phyloP scores from a whole-genome alignment of 371 early-diverging fungal genomes.

The Rhizopus sp. region DNA sequence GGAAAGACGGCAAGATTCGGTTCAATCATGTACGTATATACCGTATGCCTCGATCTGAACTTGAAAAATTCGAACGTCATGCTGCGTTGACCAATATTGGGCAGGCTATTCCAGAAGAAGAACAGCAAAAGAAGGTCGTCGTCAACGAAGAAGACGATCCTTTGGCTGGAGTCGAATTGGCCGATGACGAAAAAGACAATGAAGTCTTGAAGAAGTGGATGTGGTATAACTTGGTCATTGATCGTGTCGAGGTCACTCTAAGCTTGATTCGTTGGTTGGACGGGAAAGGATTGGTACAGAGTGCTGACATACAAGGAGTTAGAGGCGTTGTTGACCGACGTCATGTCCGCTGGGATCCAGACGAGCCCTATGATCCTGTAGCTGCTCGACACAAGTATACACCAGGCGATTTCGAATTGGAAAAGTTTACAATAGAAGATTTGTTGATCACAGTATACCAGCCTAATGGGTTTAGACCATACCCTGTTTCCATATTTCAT shows the following conservation, averaged over 20 bases:
- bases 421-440: conserved; percentile 61
- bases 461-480: conserved; percentile 83
- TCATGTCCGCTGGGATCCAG: conserved; percentile 80
- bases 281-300: conserved; percentile 86
- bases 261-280: conserved; percentile 91
- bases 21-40: conserved; percentile 79
- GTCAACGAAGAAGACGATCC: conserved; percentile 36
- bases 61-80: conserved; percentile 44
- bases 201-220: conserved; percentile 45
- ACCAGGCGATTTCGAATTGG: conserved; percentile 87
- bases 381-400: conserved; percentile 66
- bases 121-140: background rate
- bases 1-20: conserved; percentile 89
- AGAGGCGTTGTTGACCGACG: conserved; percentile 90
- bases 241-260: conserved; percentile 84
- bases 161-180: conserved; percentile 42
- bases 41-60: conserved; percentile 49
- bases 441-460: conserved; percentile 42
- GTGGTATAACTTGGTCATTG: conserved; percentile 82
- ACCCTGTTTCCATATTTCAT: conserved; percentile 83
- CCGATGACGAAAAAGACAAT: conserved; percentile 46
- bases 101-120: conserved; percentile 13
- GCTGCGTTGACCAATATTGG: conserved; percentile 26
- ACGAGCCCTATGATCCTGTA: conserved; percentile 63
- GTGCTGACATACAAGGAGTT: conserved; percentile 82